Conservation (phyloP, 495 filamentous ascomycete genomes). For the Aeminium ludgeri region DNA sequence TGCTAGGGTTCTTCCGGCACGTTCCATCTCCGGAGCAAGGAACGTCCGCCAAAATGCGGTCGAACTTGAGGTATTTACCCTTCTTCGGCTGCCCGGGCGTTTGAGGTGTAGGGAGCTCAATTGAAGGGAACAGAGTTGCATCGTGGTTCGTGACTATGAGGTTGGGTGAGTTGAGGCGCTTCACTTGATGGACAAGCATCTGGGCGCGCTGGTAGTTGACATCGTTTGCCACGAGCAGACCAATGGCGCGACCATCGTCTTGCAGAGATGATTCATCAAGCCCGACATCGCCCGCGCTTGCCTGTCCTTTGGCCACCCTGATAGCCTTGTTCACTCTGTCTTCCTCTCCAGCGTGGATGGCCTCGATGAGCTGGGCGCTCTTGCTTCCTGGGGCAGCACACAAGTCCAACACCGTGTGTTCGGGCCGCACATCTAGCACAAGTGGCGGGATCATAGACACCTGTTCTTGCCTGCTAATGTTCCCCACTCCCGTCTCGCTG, state of each 20-base stretch:
- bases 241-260: constrained; percentile 76
- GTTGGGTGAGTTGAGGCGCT: constrained; percentile 89
- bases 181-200: constrained; percentile 94
- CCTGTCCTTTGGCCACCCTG: neutral
- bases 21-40: constrained; percentile 95
- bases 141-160: constrained; percentile 96
- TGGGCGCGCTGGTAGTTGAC: constrained; percentile 87
- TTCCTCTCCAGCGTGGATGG: constrained; percentile 85
- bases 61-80: constrained; percentile 74
- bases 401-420: constrained; percentile 85
- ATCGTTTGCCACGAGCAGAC: constrained; percentile 87
- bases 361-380: constrained; percentile 83
- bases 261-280: constrained; percentile 29
- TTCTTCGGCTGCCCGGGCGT: constrained; percentile 35
- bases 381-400: constrained; percentile 96
- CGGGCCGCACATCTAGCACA: constrained; percentile 73
- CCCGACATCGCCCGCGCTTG: constrained; percentile 19
- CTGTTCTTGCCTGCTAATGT: constrained; percentile 90
- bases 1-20: constrained; percentile 67
- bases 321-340: constrained; percentile 46
- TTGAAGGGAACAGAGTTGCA: constrained; percentile 84
- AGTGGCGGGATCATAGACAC: constrained; percentile 98
- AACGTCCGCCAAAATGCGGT: constrained; percentile 89
- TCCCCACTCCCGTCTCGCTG: constrained; percentile 88
- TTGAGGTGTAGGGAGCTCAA: constrained; percentile 45